Evolutionary conservation across 164 flowering plant species (phyloP), one percentile per base, ranked within the genome.

Genomic region (Vitis rupestris): DNA sequence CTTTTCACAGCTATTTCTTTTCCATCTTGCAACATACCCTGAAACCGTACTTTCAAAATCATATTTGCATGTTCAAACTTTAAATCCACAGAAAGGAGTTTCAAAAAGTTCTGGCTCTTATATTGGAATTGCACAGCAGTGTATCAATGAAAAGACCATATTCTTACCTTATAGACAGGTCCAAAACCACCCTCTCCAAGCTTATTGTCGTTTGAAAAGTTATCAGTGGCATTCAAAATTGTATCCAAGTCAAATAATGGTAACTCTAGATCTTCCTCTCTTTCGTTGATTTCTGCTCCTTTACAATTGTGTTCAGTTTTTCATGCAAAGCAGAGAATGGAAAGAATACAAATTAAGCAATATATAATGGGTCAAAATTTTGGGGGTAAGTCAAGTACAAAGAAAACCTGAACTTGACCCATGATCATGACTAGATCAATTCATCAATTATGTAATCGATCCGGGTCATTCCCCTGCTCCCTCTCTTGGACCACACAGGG

Each of bases 1-100:
- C 60, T 60, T 49, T 72, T 72, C 66, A 66, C 75, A 11, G 70
- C 75, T 59, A 72, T 61, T 37, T 65, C 74, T 59, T 65, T 58
- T 31, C 70, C 74, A 31, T 66, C 69, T 64, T 16, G 1, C 65
- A 72, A 50, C 37, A 57, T 4, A 8, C 74, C 74, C 74, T 72
- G 52, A 48, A 29, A 51, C 5, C 10, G 0, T 27, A 27, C 47
- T 61, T 9, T 1, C 19, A 56, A 56, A 56, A 56, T 27, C 6
- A 10, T 60, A 9, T 19, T 19, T 19, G 23, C 23, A 19, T 19
- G 30, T 23, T 13, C 14, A 14, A 30, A 19, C 13, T 31, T 23
- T 58, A 15, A 58, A 58, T 16, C 61, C n/a, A 9, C 4, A 13
- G 10, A 15, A n/a, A 3, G 19, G 23, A 16, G 19, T 37, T 37